Evolutionary conservation across 805 yeast species (phyloP), one percentile per base, ranked within the genome.

Genomic region (Kluyveromyces wickerhamii): DNA sequence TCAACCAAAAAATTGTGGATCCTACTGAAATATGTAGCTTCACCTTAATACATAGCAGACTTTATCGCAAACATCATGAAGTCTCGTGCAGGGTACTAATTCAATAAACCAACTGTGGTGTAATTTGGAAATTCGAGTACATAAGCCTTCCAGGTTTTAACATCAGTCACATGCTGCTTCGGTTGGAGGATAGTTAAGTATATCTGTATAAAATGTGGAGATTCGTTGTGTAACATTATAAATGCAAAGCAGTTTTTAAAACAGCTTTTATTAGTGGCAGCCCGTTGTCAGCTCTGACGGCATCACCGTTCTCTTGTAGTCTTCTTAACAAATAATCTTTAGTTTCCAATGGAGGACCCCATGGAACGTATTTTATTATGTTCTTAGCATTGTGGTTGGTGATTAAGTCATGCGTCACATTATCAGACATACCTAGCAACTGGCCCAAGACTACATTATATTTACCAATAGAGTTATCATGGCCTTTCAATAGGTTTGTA

Each of bases 271-370:
- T 63, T 47, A 83, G 68, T 32, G 81, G 81, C 67, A 76, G 71
- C n/a, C 94, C 92, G 44, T 78, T 79, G 58, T 82, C 92, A 37
- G 70, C 69, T 65, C 89, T 78, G 5, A 85, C 94, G 7, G 95
- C 94, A 60, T 88, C 96, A 16, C 96, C 96, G 54, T 88, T 88
- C 64, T 88, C 97, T 64, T 88, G 96, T 42, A 88, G 67, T 63
- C 97, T 75, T 67, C 97, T 78, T 42, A 79, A 66, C 41, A 88
- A 63, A 55, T 88, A 88, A 48, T 85, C 95, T 64, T 84, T 86
- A 39, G 96, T 87, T 63, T 89, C 96, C 47, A 75, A 62, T 37
- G 95, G 94, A 21, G 96, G 96, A 7, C 96, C 96, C 96, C 96
- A 88, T 12, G 96, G 94, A 42, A 88, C 96, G 56, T 89, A 88